Evolutionary conservation across 192 early-diverging fungal genomes (phyloP).

Genomic region (Helicostylum pulchrum): DNA sequence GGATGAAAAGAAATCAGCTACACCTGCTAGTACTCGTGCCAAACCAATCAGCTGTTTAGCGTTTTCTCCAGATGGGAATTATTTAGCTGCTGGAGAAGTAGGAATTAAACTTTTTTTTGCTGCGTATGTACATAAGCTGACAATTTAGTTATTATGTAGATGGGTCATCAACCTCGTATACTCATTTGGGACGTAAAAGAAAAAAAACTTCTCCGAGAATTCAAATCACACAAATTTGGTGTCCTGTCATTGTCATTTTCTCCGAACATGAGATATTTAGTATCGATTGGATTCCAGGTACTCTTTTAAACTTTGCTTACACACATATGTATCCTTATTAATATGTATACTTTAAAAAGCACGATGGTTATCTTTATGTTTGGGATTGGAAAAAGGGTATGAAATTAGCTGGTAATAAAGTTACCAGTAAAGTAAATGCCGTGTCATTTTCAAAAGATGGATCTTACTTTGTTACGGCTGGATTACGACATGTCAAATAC

Average conservation of each 20-base stretch:
- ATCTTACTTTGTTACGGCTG: conserved; percentile 73
- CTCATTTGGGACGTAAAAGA: conserved; percentile 67
- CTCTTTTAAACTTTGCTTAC: conserved; percentile 19
- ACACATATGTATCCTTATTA: neutral
- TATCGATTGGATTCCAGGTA: conserved; percentile 78
- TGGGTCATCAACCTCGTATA: conserved; percentile 76
- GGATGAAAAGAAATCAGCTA: conserved; percentile 23
- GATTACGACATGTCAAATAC: conserved; percentile 74
- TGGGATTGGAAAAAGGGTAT: conserved; percentile 74
- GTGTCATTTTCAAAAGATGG: conserved; percentile 63
- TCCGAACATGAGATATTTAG: conserved; percentile 62
- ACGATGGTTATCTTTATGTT: conserved; percentile 79
- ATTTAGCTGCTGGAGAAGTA: conserved; percentile 78
- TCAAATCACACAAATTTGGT: conserved; percentile 78
- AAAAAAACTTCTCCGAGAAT: conserved; percentile 51
- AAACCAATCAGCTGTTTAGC: conserved; percentile 73
- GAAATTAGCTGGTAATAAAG: conserved; percentile 59
- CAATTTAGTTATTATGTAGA: conserved; percentile 33
- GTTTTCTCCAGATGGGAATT: conserved; percentile 65
- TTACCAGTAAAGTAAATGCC: conserved; percentile 62
- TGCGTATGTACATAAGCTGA: neutral
- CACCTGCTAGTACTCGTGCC: conserved; percentile 39
- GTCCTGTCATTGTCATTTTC: conserved; percentile 67
- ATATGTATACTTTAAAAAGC: conserved; percentile 39
- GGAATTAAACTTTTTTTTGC: neutral